Base-by-base conservation (phyloP, 768 basidiomycete genomes). In the Boletellus ananas region DNA sequence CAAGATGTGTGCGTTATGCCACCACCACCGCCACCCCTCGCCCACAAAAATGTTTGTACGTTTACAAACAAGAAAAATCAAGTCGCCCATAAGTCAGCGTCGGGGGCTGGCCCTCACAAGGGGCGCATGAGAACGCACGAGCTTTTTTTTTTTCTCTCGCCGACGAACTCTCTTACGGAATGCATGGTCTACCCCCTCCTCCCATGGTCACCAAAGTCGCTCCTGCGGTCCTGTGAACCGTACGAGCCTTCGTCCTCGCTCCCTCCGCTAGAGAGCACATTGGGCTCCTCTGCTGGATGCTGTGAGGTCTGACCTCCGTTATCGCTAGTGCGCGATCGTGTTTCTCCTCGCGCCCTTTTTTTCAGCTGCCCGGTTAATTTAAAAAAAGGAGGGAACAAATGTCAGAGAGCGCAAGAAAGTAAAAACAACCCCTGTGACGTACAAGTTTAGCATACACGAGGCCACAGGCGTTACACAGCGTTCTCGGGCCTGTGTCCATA, bases 391-490 rank as follows among this genome's bases (percentile, higher is more conserved):
- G 51, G 29, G 31, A 29, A 51, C 37, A 55, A 44, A 49, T 35
- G 49, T 70, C 56, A 70, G 59, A 54, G 36, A 49, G 47, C 39
- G 47, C 50, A 44, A 34, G 34, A 46, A 29, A 55, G 47, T 49
- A 46, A 56, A 29, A 29, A 29, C 29, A 29, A 49, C 60, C 46
- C 57, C 52, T 59, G 57, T 68, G 58, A 76, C 83, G 64, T 67
- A 90, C 87, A 68, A 90, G 75, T 72, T 91, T 91, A 47, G 88
- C 89, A 66, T 89, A 91, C 52, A 91, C 88, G 56, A 91, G 79
- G 47, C 88, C 88, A 67, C 88, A 91, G 11, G 88, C 88, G 64
- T 91, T 91, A 66, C 88, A 91, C 46, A 91, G 72, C 47, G 88
- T 90, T 63, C 89, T 78, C 20, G 88, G 88, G 45, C 88, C 87